Percentiles rank a stretch among this genome's conserved stretches.
These are phyloP conservation scores for Claviceps arundinis DNA, from an alignment of 2,329 filamentous ascomycete species.

Conservation along the genomic window DNA sequence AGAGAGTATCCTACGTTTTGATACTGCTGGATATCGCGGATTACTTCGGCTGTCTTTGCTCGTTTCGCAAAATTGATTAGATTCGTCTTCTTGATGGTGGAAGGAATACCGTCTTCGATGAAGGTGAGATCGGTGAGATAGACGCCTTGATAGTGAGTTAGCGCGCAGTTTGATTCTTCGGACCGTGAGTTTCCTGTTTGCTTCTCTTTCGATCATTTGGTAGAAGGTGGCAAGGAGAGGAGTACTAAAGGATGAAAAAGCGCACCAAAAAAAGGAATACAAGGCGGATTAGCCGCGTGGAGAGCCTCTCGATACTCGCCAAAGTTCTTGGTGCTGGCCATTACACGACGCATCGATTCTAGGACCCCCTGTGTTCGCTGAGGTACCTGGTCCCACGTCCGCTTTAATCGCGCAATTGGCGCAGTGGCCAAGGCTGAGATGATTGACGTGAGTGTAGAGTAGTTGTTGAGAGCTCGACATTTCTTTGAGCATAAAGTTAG, in stretches of 20 bases:
- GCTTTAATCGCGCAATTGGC: slow-evolving; percentile 81
- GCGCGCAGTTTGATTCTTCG: neutral
- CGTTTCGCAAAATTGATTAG: slow-evolving; percentile 98
- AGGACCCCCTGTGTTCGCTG: slow-evolving; percentile 67
- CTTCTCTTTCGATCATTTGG: no score
- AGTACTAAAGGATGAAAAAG: neutral
- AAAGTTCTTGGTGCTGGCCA: slow-evolving; percentile 98
- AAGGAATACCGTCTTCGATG: slow-evolving; percentile 95
- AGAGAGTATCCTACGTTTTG: slow-evolving; percentile 95
- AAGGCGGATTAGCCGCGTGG: slow-evolving; percentile 86
- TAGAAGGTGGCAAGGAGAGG: no score
- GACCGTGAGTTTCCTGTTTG: no score
- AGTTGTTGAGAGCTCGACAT: slow-evolving; percentile 90
- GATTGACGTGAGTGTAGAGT: slow-evolving; percentile 92
- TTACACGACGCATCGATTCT: slow-evolving; percentile 84
- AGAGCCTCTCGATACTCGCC: slow-evolving; percentile 88
- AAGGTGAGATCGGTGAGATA: slow-evolving; percentile 96
- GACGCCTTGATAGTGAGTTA: slow-evolving; percentile 41
- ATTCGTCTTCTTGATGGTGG: slow-evolving; percentile 89
- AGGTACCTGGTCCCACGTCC: slow-evolving; percentile 90
- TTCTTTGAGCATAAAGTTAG: slow-evolving; percentile 41
- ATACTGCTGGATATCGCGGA: slow-evolving; percentile 96
- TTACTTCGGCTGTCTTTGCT: slow-evolving; percentile 94
- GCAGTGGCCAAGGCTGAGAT: slow-evolving; percentile 92
- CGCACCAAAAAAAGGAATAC: slow-evolving; percentile 94